Evolutionary conservation across 139 green algal genomes (phyloP).

Genomic region (Trebouxia sp.): DNA sequence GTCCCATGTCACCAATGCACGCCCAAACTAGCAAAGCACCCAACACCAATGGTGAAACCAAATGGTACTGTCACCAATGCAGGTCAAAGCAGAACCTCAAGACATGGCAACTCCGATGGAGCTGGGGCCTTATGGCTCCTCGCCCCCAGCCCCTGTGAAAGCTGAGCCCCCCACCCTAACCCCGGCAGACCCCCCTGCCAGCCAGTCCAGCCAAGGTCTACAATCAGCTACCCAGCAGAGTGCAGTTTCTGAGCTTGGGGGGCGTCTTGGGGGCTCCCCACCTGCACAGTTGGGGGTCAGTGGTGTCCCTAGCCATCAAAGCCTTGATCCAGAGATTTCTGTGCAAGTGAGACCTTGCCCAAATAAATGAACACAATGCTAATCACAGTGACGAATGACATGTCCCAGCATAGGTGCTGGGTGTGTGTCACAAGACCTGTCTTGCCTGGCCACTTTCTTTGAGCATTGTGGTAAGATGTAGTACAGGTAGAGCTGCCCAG

Average conservation of each 20-base stretch:
- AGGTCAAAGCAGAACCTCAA: conserved; percentile 7
- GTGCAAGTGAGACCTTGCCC: no score
- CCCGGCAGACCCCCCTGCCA: conserved; percentile 13
- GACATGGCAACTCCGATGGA: not conserved
- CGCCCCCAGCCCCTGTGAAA: not conserved
- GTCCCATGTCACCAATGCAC: no score
- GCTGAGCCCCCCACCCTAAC: not conserved
- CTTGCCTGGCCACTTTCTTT: no score
- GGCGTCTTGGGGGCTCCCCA: not conserved
- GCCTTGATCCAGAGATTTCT: not conserved
- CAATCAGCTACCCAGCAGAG: not conserved
- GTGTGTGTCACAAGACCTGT: no score
- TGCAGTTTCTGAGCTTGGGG: not conserved
- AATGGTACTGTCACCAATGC: not conserved
- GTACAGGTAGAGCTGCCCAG: no score
- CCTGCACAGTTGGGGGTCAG: not conserved
- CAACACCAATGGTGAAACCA: no score
- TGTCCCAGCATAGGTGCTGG: no score
- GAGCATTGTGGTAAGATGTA: no score
- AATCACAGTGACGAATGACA: no score
- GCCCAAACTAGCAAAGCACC: no score
- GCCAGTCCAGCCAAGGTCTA: not conserved
- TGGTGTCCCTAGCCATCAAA: not conserved
- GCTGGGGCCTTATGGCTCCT: not conserved
- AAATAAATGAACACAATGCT: no score